Base-by-base conservation (phyloP, 768 basidiomycete genomes). In the Boletus pseudo-olivaceus region DNA sequence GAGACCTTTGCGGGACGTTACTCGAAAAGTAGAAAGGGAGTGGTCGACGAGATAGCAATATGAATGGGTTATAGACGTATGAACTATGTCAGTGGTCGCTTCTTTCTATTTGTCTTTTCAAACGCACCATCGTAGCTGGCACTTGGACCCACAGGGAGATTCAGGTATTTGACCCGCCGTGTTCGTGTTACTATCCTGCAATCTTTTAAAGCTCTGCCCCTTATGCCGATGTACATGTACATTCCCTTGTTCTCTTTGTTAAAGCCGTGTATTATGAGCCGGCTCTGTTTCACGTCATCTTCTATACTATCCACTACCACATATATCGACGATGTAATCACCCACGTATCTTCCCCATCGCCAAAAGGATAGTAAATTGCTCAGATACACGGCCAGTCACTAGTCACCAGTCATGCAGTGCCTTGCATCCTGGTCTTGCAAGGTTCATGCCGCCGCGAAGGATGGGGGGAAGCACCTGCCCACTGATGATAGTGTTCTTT, bases 391-490 rank as follows among this genome's bases (percentile, higher is more conserved):
- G 17, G 11, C 43, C n/a, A 43, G 53, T 71, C 67, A 91, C 90
- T 90, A 92, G 56, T 90, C 67, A 91, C 90, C 90, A 92, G 56
- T 90, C 87, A 63, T 87, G 76, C 10, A 92, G 74, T 38, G 78
- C 76, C 58, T 79, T 78, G 66, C 82, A 84, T 26, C 84, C 82
- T n/a, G 87, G 87, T 47, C 81, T 73, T 23, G 78, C 75, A 56
- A 98, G 78, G 63, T 95, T 90, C 51, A 93, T 70, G 0, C 93
- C 96, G 5, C 90, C 93, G 12, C 96, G 83, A 42, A 98, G 77
- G 17, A 98, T 78, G 14, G 88, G 82, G 0, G 93, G 88, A 15
- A 98, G 78, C 48, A 99, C 80, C 64, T 85, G 80, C 3, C 96
- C 96, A 19, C 81, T 77, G 52, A 94, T 78, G 57, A 99, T 84